Conservation (phyloP, 208 protist species). For the Leishmania major region DNA sequence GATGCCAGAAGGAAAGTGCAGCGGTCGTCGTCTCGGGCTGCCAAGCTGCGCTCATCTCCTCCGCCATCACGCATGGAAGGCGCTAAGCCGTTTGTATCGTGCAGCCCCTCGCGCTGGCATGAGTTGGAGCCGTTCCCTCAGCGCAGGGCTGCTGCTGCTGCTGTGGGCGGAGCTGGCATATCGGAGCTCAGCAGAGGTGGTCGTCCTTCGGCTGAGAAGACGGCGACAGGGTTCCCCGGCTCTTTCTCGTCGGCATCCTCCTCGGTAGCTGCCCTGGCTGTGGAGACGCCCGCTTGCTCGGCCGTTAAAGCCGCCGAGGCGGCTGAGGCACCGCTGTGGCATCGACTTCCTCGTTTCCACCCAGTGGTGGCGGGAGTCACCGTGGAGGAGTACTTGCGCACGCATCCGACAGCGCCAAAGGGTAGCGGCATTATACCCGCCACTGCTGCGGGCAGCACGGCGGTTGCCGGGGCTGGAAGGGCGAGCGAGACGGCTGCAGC, state of each 20-base stretch:
- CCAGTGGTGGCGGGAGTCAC: slow-evolving; percentile 18
- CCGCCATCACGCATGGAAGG: slow-evolving; percentile 10
- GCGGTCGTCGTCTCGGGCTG: background rate
- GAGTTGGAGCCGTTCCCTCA: slow-evolving; percentile 18
- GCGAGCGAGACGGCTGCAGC: background rate
- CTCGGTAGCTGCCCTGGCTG: background rate
- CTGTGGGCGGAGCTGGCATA: background rate
- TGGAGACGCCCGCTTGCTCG: background rate
- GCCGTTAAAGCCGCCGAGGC: background rate
- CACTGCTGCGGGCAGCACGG: background rate
- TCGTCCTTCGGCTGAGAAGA: background rate
- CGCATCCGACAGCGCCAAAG: background rate
- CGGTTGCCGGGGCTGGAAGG: background rate
- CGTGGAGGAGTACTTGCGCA: slow-evolving; percentile 19
- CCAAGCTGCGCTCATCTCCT: background rate
- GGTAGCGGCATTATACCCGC: background rate
- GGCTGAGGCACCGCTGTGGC: background rate
- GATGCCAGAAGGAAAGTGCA: background rate
- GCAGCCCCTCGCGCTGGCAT: slow-evolving; percentile 30
- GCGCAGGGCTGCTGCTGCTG: slow-evolving; percentile 1
- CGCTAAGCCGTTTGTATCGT: slow-evolving; percentile 14
- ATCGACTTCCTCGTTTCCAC: slow-evolving; percentile 8
- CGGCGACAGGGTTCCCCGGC: background rate
- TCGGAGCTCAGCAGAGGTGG: background rate
- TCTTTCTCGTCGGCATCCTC: background rate